Evolutionary conservation across 148 eudicot genomes (phyloP).

Genomic region (Drosera capensis): DNA sequence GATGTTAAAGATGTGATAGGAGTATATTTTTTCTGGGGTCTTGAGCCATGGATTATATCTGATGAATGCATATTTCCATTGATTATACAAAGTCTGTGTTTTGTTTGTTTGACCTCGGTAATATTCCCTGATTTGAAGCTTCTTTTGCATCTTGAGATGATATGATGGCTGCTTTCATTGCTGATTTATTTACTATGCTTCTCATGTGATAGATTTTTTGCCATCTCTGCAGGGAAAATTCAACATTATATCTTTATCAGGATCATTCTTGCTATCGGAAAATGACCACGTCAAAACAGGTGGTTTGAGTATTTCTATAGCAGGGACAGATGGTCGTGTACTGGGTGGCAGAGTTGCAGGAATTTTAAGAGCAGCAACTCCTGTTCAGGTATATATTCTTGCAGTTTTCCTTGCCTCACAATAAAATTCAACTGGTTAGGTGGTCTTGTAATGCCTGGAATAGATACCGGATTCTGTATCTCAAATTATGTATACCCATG

Average conservation of each 20-base stretch:
- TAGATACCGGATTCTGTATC: background rate
- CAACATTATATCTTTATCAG: conserved; percentile 81
- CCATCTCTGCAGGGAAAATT: conserved; percentile 59
- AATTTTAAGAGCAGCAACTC: conserved; percentile 55
- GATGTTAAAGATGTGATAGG: no score
- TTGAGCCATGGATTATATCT: no score
- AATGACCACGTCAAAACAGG: conserved; percentile 40
- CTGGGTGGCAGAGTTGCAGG: conserved; percentile 86
- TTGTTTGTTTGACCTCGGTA: no score
- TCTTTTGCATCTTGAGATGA: no score
- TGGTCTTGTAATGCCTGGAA: background rate
- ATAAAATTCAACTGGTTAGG: no score
- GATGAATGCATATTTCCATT: no score
- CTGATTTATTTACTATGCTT: background rate
- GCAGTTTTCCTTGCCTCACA: background rate
- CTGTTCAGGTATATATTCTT: conserved; percentile 49
- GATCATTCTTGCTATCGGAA: conserved; percentile 59
- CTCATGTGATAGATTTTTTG: background rate
- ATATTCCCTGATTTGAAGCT: no score
- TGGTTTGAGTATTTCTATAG: conserved; percentile 66
- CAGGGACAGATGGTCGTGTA: conserved; percentile 78
- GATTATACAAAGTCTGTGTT: no score
- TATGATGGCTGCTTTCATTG: no score
- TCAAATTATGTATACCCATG: no score
- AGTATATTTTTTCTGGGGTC: no score